Base-by-base conservation (phyloP, 169 alveolate species). In the Perkinsus chesapeaki region DNA sequence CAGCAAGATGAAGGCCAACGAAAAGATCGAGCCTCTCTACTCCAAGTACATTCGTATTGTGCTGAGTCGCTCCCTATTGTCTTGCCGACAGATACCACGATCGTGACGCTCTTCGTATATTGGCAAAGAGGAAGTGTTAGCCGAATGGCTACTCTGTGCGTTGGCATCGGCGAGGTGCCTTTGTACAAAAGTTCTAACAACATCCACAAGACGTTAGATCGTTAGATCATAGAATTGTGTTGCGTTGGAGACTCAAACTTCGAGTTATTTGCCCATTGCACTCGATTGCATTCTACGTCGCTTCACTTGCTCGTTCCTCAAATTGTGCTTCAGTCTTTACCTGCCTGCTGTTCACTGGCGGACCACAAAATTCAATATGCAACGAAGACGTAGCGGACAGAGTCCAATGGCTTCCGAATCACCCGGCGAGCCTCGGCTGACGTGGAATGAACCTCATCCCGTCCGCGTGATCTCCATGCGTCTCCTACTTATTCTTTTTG, bases 1-100 rank as follows among this genome's bases (percentile, higher is more conserved):
- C 39, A 96, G 99, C 91, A 98, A 97, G 96, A 96, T 97, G 73
- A 98, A 98, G 96, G 96, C 96, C 94, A 94, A 97, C 72, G 99
- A 99, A 95, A 98, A 99, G 92, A 97, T 99, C 39, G 99, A 98
- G 93, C 99, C 99, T 0, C 95, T 98, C 7, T 96, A 96, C 93
- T 60, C 82, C 12, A 60, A 60, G 82, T 60, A 60, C 12, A 34
- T 43, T 16, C 12, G 7, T 34, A 60, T 3, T 34, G 12, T 34
- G 12, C 12, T 60, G 12, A 34, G 23, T 7, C 27, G 12, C 3
- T 16, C 36, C 12, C 37, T 7, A 60, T 20, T 7, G 37, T 0
- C 82, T 1, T 0, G 82, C 23, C 31, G 82, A 1, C 31, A 60
- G 82, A 23, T 60, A 60, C 31, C 82, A 60, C 31, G 82, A 60